Percentiles rank a stretch among this genome's conserved stretches.
Evolutionary conservation across 768 basidiomycete species (phyloP).

Genomic region (Panaeolus papilionaceus): DNA sequence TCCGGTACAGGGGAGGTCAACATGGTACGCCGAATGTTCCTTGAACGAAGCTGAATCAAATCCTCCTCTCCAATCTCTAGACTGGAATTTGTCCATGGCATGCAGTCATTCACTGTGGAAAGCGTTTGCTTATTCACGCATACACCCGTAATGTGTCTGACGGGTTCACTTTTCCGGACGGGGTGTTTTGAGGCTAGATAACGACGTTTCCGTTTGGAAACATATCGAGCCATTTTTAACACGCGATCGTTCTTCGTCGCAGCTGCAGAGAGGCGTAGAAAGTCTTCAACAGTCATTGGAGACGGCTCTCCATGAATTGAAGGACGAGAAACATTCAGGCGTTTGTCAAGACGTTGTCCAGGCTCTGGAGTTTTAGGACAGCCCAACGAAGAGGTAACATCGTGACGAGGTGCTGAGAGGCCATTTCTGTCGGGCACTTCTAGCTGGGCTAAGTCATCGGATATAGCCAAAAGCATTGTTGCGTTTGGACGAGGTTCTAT

Average conservation of each 20-base stretch:
- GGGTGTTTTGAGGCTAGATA: not conserved
- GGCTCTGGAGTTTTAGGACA: not conserved
- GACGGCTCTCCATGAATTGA: not conserved
- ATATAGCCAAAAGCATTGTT: not conserved
- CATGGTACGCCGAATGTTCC: not conserved
- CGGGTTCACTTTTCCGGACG: not conserved
- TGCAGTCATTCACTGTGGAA: not conserved
- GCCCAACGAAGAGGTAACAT: not conserved
- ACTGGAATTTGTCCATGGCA: not conserved
- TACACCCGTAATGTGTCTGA: not conserved
- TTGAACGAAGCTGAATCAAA: not conserved
- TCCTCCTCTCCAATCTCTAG: not conserved
- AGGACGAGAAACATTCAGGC: not conserved
- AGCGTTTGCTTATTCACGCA: not conserved
- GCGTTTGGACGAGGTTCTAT: not conserved
- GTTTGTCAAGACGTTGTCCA: not conserved
- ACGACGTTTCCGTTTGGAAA: not conserved
- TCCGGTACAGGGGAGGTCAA: not conserved
- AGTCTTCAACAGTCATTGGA: conserved; percentile 37
- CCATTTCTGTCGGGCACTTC: not conserved
- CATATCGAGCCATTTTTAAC: not conserved
- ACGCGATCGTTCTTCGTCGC: not conserved
- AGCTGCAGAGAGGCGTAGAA: conserved; percentile 26
- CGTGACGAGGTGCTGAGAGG: not conserved
- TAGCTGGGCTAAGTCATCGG: not conserved